Evolutionary conservation across 2,329 filamentous ascomycete species (phyloP), one percentile per base, ranked within the genome.

Genomic region (Cyphellophora attinorum): DNA sequence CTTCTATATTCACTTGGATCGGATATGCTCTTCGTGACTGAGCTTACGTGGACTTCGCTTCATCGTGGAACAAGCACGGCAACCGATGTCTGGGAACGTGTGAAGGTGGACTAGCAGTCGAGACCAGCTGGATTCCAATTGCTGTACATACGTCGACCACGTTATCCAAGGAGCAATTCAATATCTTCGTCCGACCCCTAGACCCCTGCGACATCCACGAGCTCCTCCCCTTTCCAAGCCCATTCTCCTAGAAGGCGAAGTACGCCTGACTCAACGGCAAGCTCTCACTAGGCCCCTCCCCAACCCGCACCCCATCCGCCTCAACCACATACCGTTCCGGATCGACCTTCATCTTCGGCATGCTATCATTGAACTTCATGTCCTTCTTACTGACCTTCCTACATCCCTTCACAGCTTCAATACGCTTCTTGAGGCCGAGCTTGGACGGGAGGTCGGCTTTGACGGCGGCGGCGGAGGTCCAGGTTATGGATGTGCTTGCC

Each of bases 281-380:
- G 33, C 54, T 68, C 16, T 68, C 67, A 14, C 81, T 74, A 3
- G 86, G 83, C 58, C 81, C 83, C 0, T 85, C 85, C 27, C 65
- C 70, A 53, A 82, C 88, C 21, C 78, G 64, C 57, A 73, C 60
- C 0, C 84, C 86, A 59, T 94, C 85, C 2, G 88, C 88, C 62
- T 89, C 79, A 16, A 95, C 88, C 11, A 68, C 64, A 63, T 95
- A 96, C 51, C 74, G 79, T 69, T 96, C 89, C 4, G 89, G 83
- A 57, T 96, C 88, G 40, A 96, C 88, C 50, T 68, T 77, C 84
- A 96, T 95, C 62, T 70, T 76, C 11, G 89, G 89, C 74, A 76
- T 85, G 35, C 61, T 61, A 52, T 85, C 77, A 57, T 95, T 95
- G 59, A 76, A 88, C 53, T 85, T 86, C 86, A 95, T 94, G 59